Conservation (phyloP, 495 filamentous ascomycete species). For the Aspergillus carlsbadensis region DNA sequence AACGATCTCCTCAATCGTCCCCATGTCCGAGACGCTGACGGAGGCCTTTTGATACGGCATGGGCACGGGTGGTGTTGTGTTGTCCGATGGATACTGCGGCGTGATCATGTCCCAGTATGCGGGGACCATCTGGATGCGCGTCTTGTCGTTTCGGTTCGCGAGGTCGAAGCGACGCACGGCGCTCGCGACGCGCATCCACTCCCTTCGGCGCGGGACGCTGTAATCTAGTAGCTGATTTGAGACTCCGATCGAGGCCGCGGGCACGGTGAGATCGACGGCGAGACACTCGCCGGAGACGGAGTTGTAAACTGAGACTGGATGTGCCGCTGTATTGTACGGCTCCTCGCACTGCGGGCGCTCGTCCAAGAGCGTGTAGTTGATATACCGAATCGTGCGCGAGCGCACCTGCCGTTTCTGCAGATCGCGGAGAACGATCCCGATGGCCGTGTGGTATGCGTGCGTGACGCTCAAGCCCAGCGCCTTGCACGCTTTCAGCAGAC, state of each 20-base stretch:
- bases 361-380: constrained; percentile 28
- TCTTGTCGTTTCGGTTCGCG: constrained; percentile 21
- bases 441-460: constrained; percentile 30
- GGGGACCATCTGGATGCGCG: constrained; percentile 25
- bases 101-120: constrained; percentile 28
- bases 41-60: constrained; percentile 27
- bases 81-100: constrained; percentile 19
- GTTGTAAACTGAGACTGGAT: constrained; percentile 26
- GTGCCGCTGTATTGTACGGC: constrained; percentile 21
- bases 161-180: constrained; percentile 29
- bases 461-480: constrained; percentile 18
- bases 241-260: neutral
- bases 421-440: constrained; percentile 22
- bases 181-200: constrained; percentile 14
- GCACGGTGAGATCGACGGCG: constrained; percentile 22
- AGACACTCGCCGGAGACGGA: constrained; percentile 27
- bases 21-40: constrained; percentile 41
- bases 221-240: neutral
- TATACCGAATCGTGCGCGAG: constrained; percentile 21
- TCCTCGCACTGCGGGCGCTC: constrained; percentile 21
- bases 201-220: neutral
- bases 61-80: constrained; percentile 25
- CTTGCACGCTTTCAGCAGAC: constrained; percentile 16
- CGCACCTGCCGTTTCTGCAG: constrained; percentile 8
- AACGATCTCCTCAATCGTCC: constrained; percentile 29